These are phyloP conservation scores for Fraxinus latifolia DNA, from an alignment of 305 asterid genomes.

Conservation along the genomic window DNA sequence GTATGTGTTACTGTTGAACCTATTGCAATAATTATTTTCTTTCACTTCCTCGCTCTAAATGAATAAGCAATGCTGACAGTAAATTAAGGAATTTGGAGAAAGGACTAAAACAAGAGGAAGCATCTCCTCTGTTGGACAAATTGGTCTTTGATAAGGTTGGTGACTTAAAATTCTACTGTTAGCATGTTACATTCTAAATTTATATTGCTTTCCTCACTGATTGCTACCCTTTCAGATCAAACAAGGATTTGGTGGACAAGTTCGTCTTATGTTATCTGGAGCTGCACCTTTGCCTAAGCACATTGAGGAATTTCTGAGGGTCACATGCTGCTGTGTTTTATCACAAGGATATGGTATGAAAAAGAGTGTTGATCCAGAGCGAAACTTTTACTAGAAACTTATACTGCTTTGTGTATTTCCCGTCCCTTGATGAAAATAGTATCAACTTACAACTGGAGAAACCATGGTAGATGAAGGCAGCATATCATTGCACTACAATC, in stretches of 20 bases:
- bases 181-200: neutral
- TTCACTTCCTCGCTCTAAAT: neutral
- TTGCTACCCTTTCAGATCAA: slow-evolving; percentile 44
- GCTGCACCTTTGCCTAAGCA: slow-evolving; percentile 93
- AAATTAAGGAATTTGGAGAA: slow-evolving; percentile 77
- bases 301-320: slow-evolving; percentile 85
- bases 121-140: slow-evolving; percentile 78
- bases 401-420: neutral
- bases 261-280: slow-evolving; percentile 83
- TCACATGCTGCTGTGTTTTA: slow-evolving; percentile 68
- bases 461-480: neutral
- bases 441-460: neutral
- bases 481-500: neutral
- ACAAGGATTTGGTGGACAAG: slow-evolving; percentile 90
- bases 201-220: neutral
- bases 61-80: slow-evolving; percentile 34
- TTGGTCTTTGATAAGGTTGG: slow-evolving; percentile 75
- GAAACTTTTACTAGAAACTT: neutral
- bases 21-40: neutral
- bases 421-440: neutral
- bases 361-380: neutral
- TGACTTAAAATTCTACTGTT: slow-evolving; percentile 7
- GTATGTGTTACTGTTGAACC: slow-evolving; percentile 36
- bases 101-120: slow-evolving; percentile 81
- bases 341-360: slow-evolving; percentile 83